These are phyloP conservation scores for Triticum turgidum DNA, from an alignment of 176 grass and related monocot genomes.

Conservation along the genomic window DNA sequence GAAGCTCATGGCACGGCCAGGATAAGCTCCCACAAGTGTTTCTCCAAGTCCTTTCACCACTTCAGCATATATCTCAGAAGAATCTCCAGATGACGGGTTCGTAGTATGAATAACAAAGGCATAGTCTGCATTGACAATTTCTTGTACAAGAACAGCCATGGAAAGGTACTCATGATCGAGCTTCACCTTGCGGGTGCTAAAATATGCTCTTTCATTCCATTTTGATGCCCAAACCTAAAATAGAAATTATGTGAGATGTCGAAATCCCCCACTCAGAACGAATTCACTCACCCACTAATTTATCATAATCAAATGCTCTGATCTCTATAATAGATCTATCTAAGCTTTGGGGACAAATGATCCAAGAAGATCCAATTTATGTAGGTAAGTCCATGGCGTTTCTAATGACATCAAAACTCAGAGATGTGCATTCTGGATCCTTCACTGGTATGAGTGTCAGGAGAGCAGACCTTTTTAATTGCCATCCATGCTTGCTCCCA, in stretches of 20 bases:
- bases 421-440: not conserved
- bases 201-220: conserved; percentile 99
- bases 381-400: conserved; percentile 20
- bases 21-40: conserved; percentile 89
- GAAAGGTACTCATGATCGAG: conserved; percentile 89
- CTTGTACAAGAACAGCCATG: conserved; percentile 98
- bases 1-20: conserved; percentile 92
- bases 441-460: conserved; percentile 17
- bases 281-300: conserved; percentile 14
- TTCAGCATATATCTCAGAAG: conserved; percentile 95
- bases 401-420: not conserved
- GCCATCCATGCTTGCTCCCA: conserved; percentile 94
- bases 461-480: conserved; percentile 75
- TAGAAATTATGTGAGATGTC: conserved; percentile 1
- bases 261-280: conserved; percentile 3
- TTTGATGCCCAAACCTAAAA: conserved; percentile 96
- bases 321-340: conserved; percentile 1
- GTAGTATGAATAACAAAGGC: conserved; percentile 99
- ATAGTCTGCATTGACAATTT: conserved; percentile 96
- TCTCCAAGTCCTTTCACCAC: conserved; percentile 96
- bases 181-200: conserved; percentile 93
- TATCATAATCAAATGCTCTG: not conserved
- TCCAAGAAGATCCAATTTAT: not conserved
- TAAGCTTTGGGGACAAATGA: conserved; percentile 13
- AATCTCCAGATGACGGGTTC: conserved; percentile 84